Conservation (phyloP, 2,329 filamentous ascomycete genomes). For the Monilinia polystroma region DNA sequence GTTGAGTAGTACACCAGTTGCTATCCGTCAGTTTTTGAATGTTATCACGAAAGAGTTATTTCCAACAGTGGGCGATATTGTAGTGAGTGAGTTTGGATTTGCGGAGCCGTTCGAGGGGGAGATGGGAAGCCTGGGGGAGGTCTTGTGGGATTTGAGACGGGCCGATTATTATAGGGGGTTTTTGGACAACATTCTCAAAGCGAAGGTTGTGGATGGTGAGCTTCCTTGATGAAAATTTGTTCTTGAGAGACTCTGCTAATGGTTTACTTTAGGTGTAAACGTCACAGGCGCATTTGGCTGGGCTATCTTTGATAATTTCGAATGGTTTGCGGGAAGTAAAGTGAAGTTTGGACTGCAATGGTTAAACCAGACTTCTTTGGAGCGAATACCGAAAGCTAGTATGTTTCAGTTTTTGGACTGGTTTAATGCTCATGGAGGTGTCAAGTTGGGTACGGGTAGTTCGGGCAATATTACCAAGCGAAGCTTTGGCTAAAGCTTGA, state of each 20-base stretch:
- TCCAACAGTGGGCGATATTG: constrained; percentile 42
- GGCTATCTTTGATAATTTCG: constrained; percentile 68
- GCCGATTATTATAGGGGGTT: constrained; percentile 76
- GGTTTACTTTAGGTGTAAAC: constrained; percentile 55
- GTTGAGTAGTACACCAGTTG: constrained; percentile 44
- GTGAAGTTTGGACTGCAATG: constrained; percentile 36
- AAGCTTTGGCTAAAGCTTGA: neutral
- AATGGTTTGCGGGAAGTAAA: constrained; percentile 45
- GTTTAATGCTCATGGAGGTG: constrained; percentile 34
- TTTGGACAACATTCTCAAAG: constrained; percentile 63
- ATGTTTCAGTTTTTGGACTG: constrained; percentile 38
- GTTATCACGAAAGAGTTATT: constrained; percentile 44
- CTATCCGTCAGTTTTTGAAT: constrained; percentile 45
- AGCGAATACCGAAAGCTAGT: constrained; percentile 37
- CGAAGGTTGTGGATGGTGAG: constrained; percentile 62
- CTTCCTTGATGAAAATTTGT: neutral
- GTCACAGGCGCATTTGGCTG: constrained; percentile 83
- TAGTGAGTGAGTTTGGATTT: constrained; percentile 37
- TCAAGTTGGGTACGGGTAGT: constrained; percentile 9
- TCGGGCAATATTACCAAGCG: constrained; percentile 16
- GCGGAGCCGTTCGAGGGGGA: constrained; percentile 37
- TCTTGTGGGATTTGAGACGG: constrained; percentile 77
- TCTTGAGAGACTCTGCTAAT: neutral
- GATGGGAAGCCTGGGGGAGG: constrained; percentile 37
- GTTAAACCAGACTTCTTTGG: constrained; percentile 42